Percentiles rank a stretch among this genome's conserved stretches.
Conservation (phyloP, 192 early-diverging fungal species). For the Fimicolochytrium jonesii region DNA sequence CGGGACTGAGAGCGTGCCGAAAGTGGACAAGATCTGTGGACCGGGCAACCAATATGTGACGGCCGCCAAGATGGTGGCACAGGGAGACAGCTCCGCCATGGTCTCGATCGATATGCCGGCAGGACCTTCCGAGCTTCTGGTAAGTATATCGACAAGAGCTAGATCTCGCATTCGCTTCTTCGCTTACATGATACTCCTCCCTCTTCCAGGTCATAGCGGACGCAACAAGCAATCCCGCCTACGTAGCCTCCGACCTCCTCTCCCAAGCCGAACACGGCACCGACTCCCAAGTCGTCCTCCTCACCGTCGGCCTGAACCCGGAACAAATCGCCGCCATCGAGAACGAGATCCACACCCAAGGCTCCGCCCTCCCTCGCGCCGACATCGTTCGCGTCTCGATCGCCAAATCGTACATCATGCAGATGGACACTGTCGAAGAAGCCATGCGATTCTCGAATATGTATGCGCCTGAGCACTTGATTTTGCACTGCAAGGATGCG, state of each 20-base stretch:
- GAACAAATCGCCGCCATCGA: conserved; percentile 72
- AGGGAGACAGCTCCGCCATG: conserved; percentile 89
- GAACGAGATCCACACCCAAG: conserved; percentile 77
- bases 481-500: conserved; percentile 83
- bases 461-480: conserved; percentile 98
- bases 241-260: conserved; percentile 93
- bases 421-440: conserved; percentile 63
- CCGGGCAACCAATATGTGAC: conserved; percentile 99
- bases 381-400: conserved; percentile 87
- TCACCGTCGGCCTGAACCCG: conserved; percentile 72
- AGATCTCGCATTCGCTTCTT: neutral
- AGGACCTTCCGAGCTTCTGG: conserved; percentile 97
- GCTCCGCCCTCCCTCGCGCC: conserved; percentile 74
- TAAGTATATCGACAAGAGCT: no score
- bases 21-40: conserved; percentile 99
- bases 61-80: conserved; percentile 95
- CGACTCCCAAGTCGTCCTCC: conserved; percentile 93
- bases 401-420: conserved; percentile 76
- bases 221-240: conserved; percentile 72
- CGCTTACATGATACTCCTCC: neutral
- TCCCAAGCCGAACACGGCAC: conserved; percentile 97
- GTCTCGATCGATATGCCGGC: conserved; percentile 99
- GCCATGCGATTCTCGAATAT: conserved; percentile 91
- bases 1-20: conserved; percentile 91
- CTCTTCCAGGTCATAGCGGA: conserved; percentile 77